Evolutionary conservation across 1,284 basidiomycete species (phyloP), one percentile per base, ranked within the genome.

Genomic region (Rhodotorula glutinis): DNA sequence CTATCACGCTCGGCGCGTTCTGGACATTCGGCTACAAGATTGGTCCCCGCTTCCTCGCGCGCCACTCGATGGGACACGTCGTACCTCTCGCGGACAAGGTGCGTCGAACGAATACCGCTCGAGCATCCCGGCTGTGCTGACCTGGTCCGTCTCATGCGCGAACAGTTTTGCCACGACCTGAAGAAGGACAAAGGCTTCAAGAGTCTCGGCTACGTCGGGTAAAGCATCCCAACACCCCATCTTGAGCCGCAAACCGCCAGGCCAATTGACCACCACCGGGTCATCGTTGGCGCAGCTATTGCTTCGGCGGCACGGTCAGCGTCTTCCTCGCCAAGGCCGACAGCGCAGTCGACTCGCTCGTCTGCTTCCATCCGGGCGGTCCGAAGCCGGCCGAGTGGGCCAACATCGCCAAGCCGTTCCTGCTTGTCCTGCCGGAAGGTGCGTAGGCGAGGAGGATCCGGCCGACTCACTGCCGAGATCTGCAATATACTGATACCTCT

Each of bases 201-300:
- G 3, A 40, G 49, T 23, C n/a, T 67, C 30, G 65, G 57, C 10
- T 53, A 51, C n/a, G 53, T 57, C 19, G 65, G 65, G 59, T 66
- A 5, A 47, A n/a, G n/a, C n/a, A n/a, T n/a, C n/a, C n/a, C n/a
- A n/a, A n/a, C n/a, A n/a, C 44, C 43, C n/a, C 29, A 23, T 23
- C 14, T 13, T 9, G 25, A 29, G 21, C 23, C 17, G n/a, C n/a
- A n/a, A n/a, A n/a, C n/a, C n/a, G n/a, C n/a, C n/a, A n/a, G n/a
- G n/a, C n/a, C n/a, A n/a, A n/a, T n/a, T n/a, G n/a, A n/a, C n/a
- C n/a, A n/a, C n/a, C n/a, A n/a, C n/a, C n/a, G n/a, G n/a, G n/a
- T n/a, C n/a, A n/a, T 10, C 30, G 21, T 3, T 16, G 9, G 5
- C 43, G 14, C 44, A 57, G 57, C 17, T 60, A 53, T 19, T 54